Conservation (phyloP, 805 yeast species). For the Isabelozyma gotoi region DNA sequence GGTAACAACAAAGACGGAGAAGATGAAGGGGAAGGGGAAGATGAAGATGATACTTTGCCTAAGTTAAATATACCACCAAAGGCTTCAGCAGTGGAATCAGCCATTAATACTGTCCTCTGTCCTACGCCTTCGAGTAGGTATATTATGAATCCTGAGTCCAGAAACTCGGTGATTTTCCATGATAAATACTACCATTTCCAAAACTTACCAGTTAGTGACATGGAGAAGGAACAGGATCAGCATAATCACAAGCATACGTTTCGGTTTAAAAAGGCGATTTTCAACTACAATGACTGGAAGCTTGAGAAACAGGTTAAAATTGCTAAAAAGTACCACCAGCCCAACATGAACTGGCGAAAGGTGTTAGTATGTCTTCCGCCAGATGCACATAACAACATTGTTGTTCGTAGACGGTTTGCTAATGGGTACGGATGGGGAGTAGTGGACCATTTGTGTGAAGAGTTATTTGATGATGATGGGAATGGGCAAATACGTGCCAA, state of each 20-base stretch:
- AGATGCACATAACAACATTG: slow-evolving; percentile 47
- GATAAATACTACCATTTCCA: slow-evolving; percentile 39
- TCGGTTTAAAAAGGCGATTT: slow-evolving; percentile 12
- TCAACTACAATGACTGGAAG: slow-evolving; percentile 34
- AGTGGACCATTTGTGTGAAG: slow-evolving; percentile 34
- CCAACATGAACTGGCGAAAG: slow-evolving; percentile 42
- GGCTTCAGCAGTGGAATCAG: slow-evolving; percentile 43
- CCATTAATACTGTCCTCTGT: slow-evolving; percentile 36
- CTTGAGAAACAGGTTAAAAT: slow-evolving; percentile 39
- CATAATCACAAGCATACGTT: slow-evolving; percentile 1
- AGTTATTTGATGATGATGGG: not conserved
- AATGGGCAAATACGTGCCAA: not conserved
- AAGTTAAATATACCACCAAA: slow-evolving; percentile 44
- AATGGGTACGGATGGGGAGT: slow-evolving; percentile 51
- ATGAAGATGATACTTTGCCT: slow-evolving; percentile 4
- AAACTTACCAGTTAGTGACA: slow-evolving; percentile 21
- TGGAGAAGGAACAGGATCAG: slow-evolving; percentile 16
- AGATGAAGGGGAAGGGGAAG: slow-evolving; percentile 6
- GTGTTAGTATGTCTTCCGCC: slow-evolving; percentile 44
- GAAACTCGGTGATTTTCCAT: slow-evolving; percentile 42
- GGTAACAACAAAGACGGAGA: slow-evolving; percentile 7
- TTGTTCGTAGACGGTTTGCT: slow-evolving; percentile 42
- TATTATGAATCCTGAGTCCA: slow-evolving; percentile 30
- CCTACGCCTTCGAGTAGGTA: slow-evolving; percentile 37
- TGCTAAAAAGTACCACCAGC: slow-evolving; percentile 41